A percentile compares a stretch with the other conserved stretches of the same genome.
Conservation (phyloP, 345 rosid genomes). For the Pugionium cornutum region DNA sequence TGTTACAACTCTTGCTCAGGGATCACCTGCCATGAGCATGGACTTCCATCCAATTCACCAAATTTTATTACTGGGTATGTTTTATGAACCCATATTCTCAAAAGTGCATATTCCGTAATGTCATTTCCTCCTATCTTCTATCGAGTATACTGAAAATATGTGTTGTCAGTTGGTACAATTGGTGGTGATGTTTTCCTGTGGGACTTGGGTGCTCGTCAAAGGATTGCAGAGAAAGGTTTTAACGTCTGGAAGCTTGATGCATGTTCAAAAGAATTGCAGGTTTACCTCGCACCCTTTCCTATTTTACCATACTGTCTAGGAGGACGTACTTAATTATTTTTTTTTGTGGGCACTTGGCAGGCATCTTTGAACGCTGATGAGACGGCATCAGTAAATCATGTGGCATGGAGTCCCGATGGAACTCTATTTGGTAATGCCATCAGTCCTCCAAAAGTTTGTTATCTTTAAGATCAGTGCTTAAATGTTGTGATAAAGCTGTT, state of each 20-base stretch:
- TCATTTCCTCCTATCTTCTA: conserved; percentile 1
- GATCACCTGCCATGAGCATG: conserved; percentile 81
- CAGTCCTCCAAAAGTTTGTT: background rate
- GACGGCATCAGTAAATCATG: conserved; percentile 71
- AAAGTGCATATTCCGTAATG: conserved; percentile 16
- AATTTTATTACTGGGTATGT: conserved; percentile 75
- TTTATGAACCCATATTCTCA: conserved; percentile 4
- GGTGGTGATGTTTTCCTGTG: conserved; percentile 70
- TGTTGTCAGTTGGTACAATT: conserved; percentile 72
- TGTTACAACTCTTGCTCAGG: conserved; percentile 61
- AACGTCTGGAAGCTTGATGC: conserved; percentile 64
- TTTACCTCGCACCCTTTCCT: conserved; percentile 32
- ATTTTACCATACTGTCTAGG: conserved; percentile 16
- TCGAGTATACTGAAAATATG: conserved; percentile 21
- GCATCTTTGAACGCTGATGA: conserved; percentile 59
- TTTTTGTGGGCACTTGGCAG: conserved; percentile 37
- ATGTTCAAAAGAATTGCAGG: conserved; percentile 68
- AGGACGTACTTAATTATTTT: conserved; percentile 22
- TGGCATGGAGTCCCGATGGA: conserved; percentile 92
- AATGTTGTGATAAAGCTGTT: background rate
- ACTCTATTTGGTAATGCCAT: conserved; percentile 60
- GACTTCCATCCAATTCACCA: conserved; percentile 86
- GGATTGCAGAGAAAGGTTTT: conserved; percentile 58
- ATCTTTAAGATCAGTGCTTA: conserved; percentile 13
- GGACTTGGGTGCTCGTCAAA: conserved; percentile 72